phyloP scores from a whole-genome alignment of 192 early-diverging fungal genomes.

The Phlyctochytrium bullatum region DNA sequence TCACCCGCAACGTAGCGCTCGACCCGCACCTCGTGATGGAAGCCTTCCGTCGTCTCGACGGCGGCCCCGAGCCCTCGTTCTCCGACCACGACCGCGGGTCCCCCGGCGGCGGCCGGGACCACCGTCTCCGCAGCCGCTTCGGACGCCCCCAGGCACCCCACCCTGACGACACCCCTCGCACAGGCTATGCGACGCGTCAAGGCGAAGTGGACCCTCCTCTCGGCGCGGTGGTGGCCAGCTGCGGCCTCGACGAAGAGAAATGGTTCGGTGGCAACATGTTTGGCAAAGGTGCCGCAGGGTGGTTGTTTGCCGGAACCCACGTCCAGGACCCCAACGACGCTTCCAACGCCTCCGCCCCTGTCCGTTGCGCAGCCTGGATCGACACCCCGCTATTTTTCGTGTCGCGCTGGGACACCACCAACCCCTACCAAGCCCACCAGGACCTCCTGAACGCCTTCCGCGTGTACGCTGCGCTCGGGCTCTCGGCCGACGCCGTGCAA shows the following conservation, averaged over 20 bases:
- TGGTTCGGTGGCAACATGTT: constrained; percentile 16
- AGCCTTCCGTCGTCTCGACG: neutral
- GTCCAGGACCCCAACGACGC: constrained; percentile 4
- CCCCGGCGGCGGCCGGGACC: too few relatives aligned
- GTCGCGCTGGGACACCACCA: constrained; percentile 26
- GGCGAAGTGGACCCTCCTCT: too few relatives aligned
- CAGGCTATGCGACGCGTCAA: too few relatives aligned
- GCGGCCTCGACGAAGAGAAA: constrained; percentile 9
- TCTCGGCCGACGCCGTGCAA: constrained; percentile 8
- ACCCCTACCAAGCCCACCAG: constrained; percentile 34
- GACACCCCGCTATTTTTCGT: neutral
- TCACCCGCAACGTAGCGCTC: constrained; percentile 17
- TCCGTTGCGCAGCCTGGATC: constrained; percentile 15
- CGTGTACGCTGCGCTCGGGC: constrained; percentile 20
- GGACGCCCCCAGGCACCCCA: too few relatives aligned
- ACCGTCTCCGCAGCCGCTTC: too few relatives aligned
- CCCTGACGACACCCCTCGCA: too few relatives aligned
- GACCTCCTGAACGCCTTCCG: constrained; percentile 27
- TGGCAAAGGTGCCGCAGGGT: constrained; percentile 25
- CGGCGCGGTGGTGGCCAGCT: constrained; percentile 9
- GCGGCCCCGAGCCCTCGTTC: constrained; percentile 5
- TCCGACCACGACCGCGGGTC: too few relatives aligned
- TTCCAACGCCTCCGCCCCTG: neutral
- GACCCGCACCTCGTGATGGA: constrained; percentile 7
- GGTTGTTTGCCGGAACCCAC: constrained; percentile 16